Base-by-base conservation (phyloP, 2,329 filamentous ascomycete genomes). In the Sarocladium strictum region DNA sequence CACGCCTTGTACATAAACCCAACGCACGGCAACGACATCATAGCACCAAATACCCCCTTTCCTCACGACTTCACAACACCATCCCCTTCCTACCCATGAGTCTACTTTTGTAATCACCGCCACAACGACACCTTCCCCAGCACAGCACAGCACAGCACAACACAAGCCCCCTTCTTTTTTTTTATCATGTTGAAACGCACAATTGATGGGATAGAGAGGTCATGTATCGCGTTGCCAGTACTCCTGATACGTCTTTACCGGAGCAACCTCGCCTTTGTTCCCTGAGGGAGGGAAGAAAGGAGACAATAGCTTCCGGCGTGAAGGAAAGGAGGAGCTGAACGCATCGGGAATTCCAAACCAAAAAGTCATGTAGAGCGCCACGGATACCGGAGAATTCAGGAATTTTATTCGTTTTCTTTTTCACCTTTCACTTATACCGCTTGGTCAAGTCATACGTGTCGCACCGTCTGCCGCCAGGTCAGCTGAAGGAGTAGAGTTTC, bases 311-410 rank as follows among this genome's bases (percentile, higher is more conserved):
- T n/a, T 19, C n/a, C 12, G 24, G 4, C 7, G 19, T 10, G 19
- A 23, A 26, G 19, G 47, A 51, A n/a, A 17, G 27, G 35, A 15
- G 47, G 17, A 23, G 17, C 17, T 23, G n/a, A 33, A 14, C 14
- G 24, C 47, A 26, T 26, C 27, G 15, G 47, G 47, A 24, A 47
- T 27, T 33, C 17, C n/a, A 33, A 51, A 51, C 47, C 47, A 51
- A 70, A 71, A 71, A 70, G 59, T 72, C 69, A 71, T 72, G 69
- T 72, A 72, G 69, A 59, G 53, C 70, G 67, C 10, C 15, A 32
- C 29, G 47, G 47, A 9, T 35, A 35, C 27, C 21, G 47, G 47
- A 51, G 29, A 51, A 26, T 45, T 27, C 32, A 32, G 41, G n/a
- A 40, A 54, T 47, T 53, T 56, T 56, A 43, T 53, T 37, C 12